A percentile compares a stretch with the other conserved stretches of the same genome.
Conservation (phyloP, 352 stramenopile species). For the Globisporangium spinosum region DNA sequence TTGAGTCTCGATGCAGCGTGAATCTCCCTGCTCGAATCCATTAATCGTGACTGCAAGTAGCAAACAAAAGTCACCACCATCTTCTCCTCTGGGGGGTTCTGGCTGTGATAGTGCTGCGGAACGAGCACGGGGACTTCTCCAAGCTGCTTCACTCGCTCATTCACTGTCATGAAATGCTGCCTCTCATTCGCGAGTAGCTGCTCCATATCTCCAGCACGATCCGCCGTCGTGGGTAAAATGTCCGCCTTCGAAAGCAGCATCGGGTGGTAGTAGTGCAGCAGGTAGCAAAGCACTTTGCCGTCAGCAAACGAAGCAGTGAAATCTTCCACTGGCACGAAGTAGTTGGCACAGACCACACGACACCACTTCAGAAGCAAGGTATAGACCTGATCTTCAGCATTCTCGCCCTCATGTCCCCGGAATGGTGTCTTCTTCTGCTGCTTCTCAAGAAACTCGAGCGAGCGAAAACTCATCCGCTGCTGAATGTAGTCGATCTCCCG, state of each 20-base stretch:
- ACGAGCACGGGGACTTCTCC: constrained; percentile 91
- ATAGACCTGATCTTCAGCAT: constrained; percentile 51
- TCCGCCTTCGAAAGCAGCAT: constrained; percentile 76
- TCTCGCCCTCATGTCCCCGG: constrained; percentile 17
- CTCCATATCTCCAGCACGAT: constrained; percentile 22
- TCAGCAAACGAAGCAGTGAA: constrained; percentile 94
- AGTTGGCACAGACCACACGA: constrained; percentile 90
- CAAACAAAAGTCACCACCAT: constrained; percentile 93
- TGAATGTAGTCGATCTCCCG: constrained; percentile 76
- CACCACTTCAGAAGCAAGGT: constrained; percentile 90
- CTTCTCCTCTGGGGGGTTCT: constrained; percentile 90
- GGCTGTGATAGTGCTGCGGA: constrained; percentile 83
- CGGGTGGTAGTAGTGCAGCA: constrained; percentile 96
- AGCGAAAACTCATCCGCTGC: constrained; percentile 64
- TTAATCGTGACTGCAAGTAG: constrained; percentile 92
- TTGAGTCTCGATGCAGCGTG: constrained; percentile 87
- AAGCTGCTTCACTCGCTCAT: constrained; percentile 87
- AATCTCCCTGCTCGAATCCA: constrained; percentile 93
- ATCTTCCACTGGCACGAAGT: constrained; percentile 81
- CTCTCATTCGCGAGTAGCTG: constrained; percentile 67
- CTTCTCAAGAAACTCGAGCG: constrained; percentile 54
- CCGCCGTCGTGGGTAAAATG: constrained; percentile 44
- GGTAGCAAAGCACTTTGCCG: constrained; percentile 88
- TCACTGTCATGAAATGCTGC: constrained; percentile 87
- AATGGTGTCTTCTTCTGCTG: constrained; percentile 35